phyloP scores from a whole-genome alignment of 2,329 filamentous ascomycete genomes.

The Xylaria sp. region DNA sequence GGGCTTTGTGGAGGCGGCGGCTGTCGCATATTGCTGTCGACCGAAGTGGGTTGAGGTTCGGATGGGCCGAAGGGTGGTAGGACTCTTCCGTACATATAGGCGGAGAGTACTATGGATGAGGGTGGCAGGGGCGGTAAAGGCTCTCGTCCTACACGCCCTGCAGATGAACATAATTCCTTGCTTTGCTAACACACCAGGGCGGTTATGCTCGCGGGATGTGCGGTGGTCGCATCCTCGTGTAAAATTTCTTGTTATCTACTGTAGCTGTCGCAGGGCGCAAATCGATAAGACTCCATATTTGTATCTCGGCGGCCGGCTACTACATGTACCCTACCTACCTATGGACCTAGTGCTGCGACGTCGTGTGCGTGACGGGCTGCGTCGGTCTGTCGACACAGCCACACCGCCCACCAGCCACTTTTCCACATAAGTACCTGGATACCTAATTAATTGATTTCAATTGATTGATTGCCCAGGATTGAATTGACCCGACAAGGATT shows the following conservation, averaged over 20 bases:
- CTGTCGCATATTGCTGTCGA: slow-evolving; percentile 24
- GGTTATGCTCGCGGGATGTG: neutral
- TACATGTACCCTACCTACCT: slow-evolving; percentile 1
- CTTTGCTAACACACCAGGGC: neutral
- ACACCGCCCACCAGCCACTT: neutral
- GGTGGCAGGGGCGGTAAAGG: slow-evolving; percentile 25
- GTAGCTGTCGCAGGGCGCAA: slow-evolving; percentile 11
- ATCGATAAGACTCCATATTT: neutral
- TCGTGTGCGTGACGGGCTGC: neutral
- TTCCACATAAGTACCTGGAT: neutral
- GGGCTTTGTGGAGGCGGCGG: neutral
- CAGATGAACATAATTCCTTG: slow-evolving; percentile 43
- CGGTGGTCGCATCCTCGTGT: slow-evolving; percentile 6
- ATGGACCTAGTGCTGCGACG: neutral
- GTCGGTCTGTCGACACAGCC: neutral
- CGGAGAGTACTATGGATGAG: slow-evolving; percentile 23
- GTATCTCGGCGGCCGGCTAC: too few relatives aligned
- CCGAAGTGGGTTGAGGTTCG: slow-evolving; percentile 8
- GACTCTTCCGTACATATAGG: slow-evolving; percentile 8
- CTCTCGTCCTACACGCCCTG: slow-evolving; percentile 40
- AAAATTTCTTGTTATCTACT: slow-evolving; percentile 5
- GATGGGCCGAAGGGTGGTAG: slow-evolving; percentile 9
- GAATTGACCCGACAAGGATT: slow-evolving; percentile 20
- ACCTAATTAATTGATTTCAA: too few relatives aligned
- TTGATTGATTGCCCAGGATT: neutral